Percentiles rank a stretch among this genome's conserved stretches.
phyloP scores from a whole-genome alignment of 495 filamentous ascomycete genomes.

The Pyrenula massariospora region DNA sequence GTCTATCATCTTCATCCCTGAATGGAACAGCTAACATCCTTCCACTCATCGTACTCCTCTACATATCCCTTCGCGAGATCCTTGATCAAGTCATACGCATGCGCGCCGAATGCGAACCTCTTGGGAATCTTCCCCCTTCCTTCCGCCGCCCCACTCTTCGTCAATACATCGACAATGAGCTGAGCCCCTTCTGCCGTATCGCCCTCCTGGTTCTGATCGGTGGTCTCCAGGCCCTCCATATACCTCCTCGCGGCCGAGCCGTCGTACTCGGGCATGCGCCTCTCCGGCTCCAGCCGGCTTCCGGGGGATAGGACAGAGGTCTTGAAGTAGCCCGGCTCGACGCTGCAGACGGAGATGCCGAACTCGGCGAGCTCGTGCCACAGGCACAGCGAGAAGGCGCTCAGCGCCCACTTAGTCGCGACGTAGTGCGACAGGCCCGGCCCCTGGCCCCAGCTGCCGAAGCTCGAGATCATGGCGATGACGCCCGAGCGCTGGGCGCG shows the following conservation, averaged over 20 bases:
- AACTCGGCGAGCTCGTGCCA: slow-evolving; percentile 26
- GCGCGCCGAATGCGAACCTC: neutral
- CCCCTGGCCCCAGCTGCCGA: slow-evolving; percentile 8
- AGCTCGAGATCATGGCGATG: slow-evolving; percentile 24
- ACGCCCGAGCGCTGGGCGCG: slow-evolving; percentile 26
- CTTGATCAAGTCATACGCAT: neutral
- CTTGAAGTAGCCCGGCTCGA: slow-evolving; percentile 31
- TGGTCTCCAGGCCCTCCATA: neutral
- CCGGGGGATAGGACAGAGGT: slow-evolving; percentile 5
- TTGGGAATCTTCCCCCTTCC: slow-evolving; percentile 1
- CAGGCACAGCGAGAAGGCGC: slow-evolving; percentile 20
- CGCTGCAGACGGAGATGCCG: slow-evolving; percentile 25
- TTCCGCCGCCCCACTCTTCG: slow-evolving; percentile 6
- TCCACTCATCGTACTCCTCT: neutral
- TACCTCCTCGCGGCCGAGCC: slow-evolving; percentile 1
- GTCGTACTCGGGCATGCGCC: slow-evolving; percentile 1
- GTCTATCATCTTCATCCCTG: too few relatives aligned
- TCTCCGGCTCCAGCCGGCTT: neutral
- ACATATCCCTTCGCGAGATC: neutral
- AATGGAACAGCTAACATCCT: neutral
- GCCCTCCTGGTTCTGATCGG: slow-evolving; percentile 6
- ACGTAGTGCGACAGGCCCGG: slow-evolving; percentile 23
- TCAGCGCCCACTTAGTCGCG: slow-evolving; percentile 25
- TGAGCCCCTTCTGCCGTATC: slow-evolving; percentile 6
- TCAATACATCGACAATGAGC: slow-evolving; percentile 5